A percentile compares a stretch with the other conserved stretches of the same genome.
phyloP scores from a whole-genome alignment of 257 asterid genomes.

The Capsicum chinense region DNA sequence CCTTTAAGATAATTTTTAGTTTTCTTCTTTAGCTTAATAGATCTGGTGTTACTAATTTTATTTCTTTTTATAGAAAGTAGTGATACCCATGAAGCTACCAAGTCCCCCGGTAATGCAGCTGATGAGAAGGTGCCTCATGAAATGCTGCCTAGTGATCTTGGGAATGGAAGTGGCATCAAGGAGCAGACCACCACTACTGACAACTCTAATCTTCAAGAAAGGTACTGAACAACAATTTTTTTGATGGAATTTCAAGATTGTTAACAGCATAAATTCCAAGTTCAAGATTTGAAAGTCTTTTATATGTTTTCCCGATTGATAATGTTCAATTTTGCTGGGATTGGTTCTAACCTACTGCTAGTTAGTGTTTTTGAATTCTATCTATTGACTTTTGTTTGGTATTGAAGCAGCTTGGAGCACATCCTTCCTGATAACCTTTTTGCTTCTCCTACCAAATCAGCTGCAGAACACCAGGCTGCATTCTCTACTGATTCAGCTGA shows the following conservation, averaged over 20 bases:
- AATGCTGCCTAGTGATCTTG: constrained; percentile 38
- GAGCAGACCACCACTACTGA: constrained; percentile 44
- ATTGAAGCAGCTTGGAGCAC: constrained; percentile 71
- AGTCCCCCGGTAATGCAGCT: constrained; percentile 33
- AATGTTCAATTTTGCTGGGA: neutral
- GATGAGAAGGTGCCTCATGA: constrained; percentile 47
- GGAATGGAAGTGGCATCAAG: constrained; percentile 41
- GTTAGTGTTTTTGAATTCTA: neutral
- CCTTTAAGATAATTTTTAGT: neutral
- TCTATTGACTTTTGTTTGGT: constrained; percentile 31
- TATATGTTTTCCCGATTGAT: neutral
- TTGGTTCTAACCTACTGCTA: neutral
- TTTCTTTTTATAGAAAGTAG: constrained; percentile 39
- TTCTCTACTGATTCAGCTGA: constrained; percentile 27
- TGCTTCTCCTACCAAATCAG: constrained; percentile 68
- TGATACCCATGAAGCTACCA: constrained; percentile 41
- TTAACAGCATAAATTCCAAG: neutral
- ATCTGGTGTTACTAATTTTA: neutral
- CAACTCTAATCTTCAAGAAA: constrained; percentile 51
- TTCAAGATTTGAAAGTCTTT: neutral
- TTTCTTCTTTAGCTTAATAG: neutral
- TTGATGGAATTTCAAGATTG: constrained; percentile 13
- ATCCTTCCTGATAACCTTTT: constrained; percentile 82
- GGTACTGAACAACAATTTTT: constrained; percentile 46
- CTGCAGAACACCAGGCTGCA: neutral